phyloP scores from a whole-genome alignment of 2,329 filamentous ascomycete species.

The Alternaria brassicae region DNA sequence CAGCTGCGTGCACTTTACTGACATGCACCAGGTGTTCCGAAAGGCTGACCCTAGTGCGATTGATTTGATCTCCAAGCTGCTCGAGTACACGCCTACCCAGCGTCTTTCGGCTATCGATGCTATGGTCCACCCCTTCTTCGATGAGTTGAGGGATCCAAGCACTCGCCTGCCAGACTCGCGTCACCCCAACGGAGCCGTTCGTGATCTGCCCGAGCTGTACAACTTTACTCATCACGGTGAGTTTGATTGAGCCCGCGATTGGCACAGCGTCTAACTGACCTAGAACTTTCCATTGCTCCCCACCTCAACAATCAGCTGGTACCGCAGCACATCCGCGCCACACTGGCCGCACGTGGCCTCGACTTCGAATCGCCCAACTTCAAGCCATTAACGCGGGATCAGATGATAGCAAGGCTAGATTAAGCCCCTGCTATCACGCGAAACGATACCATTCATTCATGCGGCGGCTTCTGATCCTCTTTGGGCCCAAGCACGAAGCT shows the following conservation, averaged over 20 bases:
- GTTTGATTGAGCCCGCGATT: conserved; percentile 40
- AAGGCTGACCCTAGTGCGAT: conserved; percentile 94
- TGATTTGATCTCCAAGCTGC: conserved; percentile 88
- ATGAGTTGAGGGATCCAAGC: conserved; percentile 89
- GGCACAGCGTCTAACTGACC: conserved; percentile 18
- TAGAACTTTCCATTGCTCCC: conserved; percentile 95
- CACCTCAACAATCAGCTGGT: conserved; percentile 87
- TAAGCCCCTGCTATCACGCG: conserved; percentile 56
- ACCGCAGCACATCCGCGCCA: conserved; percentile 78
- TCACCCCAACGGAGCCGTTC: conserved; percentile 78
- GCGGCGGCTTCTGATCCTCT: conserved; percentile 46
- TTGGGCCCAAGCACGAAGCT: conserved; percentile 41
- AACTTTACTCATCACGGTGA: conserved; percentile 93
- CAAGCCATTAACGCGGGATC: conserved; percentile 86
- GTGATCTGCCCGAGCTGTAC: conserved; percentile 87
- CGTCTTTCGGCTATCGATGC: conserved; percentile 91
- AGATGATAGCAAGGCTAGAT: conserved; percentile 98
- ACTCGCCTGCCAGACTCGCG: conserved; percentile 94
- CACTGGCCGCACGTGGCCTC: conserved; percentile 77
- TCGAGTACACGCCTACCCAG: conserved; percentile 98
- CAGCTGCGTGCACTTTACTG: conserved; percentile 1
- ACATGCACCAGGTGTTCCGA: conserved; percentile 75
- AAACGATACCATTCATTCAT: conserved; percentile 53
- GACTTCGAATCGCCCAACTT: conserved; percentile 85
- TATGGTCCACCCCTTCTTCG: conserved; percentile 98